phyloP scores from a whole-genome alignment of 2,329 filamentous ascomycete genomes.

The Curvularia sp. region DNA sequence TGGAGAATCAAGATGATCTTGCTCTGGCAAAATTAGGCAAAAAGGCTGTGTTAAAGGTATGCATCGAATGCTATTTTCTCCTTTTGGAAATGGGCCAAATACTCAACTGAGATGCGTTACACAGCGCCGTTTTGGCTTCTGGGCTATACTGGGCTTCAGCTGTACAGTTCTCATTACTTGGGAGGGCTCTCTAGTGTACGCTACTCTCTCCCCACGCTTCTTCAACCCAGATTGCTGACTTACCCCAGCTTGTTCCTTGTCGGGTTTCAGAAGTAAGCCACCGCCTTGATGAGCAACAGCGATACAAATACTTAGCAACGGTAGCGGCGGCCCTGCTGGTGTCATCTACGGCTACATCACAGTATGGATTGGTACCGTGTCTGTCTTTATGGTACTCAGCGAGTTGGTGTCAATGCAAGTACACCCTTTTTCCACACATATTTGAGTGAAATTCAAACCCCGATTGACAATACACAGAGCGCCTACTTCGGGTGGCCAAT shows the following conservation, averaged over 20 bases:
- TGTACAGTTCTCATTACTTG: slow-evolving; percentile 42
- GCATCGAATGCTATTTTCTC: neutral
- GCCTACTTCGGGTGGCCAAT: slow-evolving; percentile 47
- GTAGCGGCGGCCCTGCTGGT: slow-evolving; percentile 41
- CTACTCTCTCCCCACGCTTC: neutral
- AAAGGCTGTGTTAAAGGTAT: slow-evolving; percentile 35
- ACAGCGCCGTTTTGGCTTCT: slow-evolving; percentile 39
- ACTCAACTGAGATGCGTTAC: neutral
- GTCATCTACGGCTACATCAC: slow-evolving; percentile 43
- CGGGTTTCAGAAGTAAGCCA: slow-evolving; percentile 30
- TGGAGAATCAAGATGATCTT: slow-evolving; percentile 27
- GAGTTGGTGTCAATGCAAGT: slow-evolving; percentile 47
- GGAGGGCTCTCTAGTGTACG: slow-evolving; percentile 38
- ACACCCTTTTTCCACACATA: neutral
- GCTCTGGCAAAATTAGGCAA: slow-evolving; percentile 34
- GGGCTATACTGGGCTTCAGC: slow-evolving; percentile 38
- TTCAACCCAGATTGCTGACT: slow-evolving; percentile 14
- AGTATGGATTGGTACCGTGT: slow-evolving; percentile 41
- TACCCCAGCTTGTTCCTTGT: slow-evolving; percentile 26
- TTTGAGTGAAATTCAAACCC: neutral
- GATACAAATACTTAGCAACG: slow-evolving; percentile 3
- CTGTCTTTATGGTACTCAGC: slow-evolving; percentile 36
- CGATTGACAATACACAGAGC: slow-evolving; percentile 15
- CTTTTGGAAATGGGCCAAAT: neutral
- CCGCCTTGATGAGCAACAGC: neutral